phyloP scores from a whole-genome alignment of 345 rosid genomes.

The Cardamine resedifolia region DNA sequence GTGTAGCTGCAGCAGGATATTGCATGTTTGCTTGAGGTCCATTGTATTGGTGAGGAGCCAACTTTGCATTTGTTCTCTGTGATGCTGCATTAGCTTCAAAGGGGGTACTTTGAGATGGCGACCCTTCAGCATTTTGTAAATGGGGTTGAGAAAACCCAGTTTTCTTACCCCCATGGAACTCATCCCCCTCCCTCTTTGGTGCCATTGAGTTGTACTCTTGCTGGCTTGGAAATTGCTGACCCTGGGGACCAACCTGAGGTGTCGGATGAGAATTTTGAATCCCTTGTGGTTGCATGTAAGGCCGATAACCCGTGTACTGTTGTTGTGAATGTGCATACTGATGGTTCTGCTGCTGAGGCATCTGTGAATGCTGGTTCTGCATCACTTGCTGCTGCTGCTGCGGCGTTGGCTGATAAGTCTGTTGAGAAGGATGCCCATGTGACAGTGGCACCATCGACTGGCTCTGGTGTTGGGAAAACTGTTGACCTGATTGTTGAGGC shows the following conservation, averaged over 20 bases:
- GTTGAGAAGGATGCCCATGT: slow-evolving; percentile 40
- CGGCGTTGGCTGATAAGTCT: slow-evolving; percentile 41
- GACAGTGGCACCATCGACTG: slow-evolving; percentile 47
- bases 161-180: slow-evolving; percentile 56
- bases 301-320: slow-evolving; percentile 64
- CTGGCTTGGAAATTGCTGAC: slow-evolving; percentile 54
- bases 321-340: slow-evolving; percentile 59
- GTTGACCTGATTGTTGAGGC: slow-evolving; percentile 51
- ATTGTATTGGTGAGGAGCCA: slow-evolving; percentile 56
- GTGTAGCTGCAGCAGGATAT: slow-evolving; percentile 45
- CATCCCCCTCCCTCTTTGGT: slow-evolving; percentile 58
- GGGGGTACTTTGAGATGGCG: slow-evolving; percentile 57
- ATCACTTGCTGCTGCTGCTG: slow-evolving; percentile 54
- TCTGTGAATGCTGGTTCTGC: slow-evolving; percentile 51
- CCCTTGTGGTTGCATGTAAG: slow-evolving; percentile 45
- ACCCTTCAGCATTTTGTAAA: slow-evolving; percentile 47
- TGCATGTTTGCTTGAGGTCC: slow-evolving; percentile 55
- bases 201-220: slow-evolving; percentile 48
- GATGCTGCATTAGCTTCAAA: slow-evolving; percentile 49
- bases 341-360: slow-evolving; percentile 56
- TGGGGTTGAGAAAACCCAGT: slow-evolving; percentile 63
- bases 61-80: slow-evolving; percentile 48
- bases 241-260: slow-evolving; percentile 52
- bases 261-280: slow-evolving; percentile 53
- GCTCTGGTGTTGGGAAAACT: slow-evolving; percentile 49